Base-by-base conservation (phyloP, 805 yeast species). In the Suhomyces sp. region DNA sequence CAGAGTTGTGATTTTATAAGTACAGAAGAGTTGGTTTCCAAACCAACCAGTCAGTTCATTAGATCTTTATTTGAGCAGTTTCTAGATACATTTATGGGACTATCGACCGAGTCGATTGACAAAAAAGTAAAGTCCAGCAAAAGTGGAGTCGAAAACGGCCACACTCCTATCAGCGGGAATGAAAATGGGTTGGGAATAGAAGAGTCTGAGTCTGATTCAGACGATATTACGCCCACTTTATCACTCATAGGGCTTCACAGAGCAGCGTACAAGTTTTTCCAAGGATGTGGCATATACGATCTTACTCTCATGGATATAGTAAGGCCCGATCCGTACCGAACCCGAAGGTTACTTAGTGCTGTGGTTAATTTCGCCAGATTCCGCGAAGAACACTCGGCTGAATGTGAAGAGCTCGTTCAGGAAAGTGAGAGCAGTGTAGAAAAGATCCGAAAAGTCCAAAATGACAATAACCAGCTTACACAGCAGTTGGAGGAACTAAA, bases 351-450 rank as follows among this genome's bases (percentile, higher is more conserved):
- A 19, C 68, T 90, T 26, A 89, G 96, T 64, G 94, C 94, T 0
- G 84, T 90, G 48, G 87, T 90, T 22, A 91, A 91, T 65, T 91
- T 83, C 74, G 96, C 96, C 1, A 73, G 93, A 52, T 90, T 88
- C 62, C 78, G 96, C 58, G 96, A 89, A 60, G 90, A 85, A 57
- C 84, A 88, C 54, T 80, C 85, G 65, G 78, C 75, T 23, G 91
- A 87, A 58, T 85, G 88, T 62, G 90, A 85, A 55, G 81, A 80
- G 24, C 71, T 87, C 24, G 82, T 86, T 27, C 71, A 77, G 6
- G 73, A 76, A 45, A 80, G 84, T 54, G 87, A 85, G 49, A 63
- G 73, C 9, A 70, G 80, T 47, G 67, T 82, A 17, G 79, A 77
- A 40, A 62, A 59, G 17, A 59, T 68, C 26, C 72, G 76, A 49